A percentile compares a stretch with the other conserved stretches of the same genome.
phyloP scores from a whole-genome alignment of 208 protist genomes.

The Acanthamoeba divionensis region DNA sequence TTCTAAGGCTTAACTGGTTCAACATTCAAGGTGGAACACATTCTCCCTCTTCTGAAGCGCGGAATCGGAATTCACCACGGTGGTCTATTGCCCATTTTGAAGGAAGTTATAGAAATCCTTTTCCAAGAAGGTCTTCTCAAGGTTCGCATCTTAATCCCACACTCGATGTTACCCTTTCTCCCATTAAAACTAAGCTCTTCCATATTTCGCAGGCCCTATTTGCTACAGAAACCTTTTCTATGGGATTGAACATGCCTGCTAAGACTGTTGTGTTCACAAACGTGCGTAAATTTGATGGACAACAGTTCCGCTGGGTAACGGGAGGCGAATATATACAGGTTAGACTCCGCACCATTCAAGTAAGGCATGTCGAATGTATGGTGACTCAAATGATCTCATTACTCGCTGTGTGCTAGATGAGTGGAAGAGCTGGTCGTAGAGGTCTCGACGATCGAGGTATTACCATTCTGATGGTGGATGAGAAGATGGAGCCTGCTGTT shows the following conservation, averaged over 20 bases:
- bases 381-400: not conserved
- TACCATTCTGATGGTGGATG: conserved; percentile 97
- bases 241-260: conserved; percentile 99
- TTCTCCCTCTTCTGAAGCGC: conserved; percentile 93
- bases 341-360: not conserved
- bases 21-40: conserved; percentile 75
- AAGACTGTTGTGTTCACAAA: conserved; percentile 97
- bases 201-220: conserved; percentile 86
- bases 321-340: conserved; percentile 97
- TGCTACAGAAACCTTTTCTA: conserved; percentile 99
- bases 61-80: conserved; percentile 99
- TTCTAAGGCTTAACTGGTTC: not conserved
- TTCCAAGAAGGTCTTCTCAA: conserved; percentile 98
- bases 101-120: conserved; percentile 99
- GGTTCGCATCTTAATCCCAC: conserved; percentile 63
- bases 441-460: conserved; percentile 97
- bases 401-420: conserved; percentile 95
- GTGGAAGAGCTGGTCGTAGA: conserved; percentile 97
- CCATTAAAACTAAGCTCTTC: not conserved
- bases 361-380: not conserved
- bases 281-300: conserved; percentile 98
- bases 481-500: conserved; percentile 92
- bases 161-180: not conserved
- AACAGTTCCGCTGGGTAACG: conserved; percentile 90
- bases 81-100: conserved; percentile 98